Evolutionary conservation across 2,329 filamentous ascomycete species (phyloP).

Genomic region (Pseudohalonectria lignicola): DNA sequence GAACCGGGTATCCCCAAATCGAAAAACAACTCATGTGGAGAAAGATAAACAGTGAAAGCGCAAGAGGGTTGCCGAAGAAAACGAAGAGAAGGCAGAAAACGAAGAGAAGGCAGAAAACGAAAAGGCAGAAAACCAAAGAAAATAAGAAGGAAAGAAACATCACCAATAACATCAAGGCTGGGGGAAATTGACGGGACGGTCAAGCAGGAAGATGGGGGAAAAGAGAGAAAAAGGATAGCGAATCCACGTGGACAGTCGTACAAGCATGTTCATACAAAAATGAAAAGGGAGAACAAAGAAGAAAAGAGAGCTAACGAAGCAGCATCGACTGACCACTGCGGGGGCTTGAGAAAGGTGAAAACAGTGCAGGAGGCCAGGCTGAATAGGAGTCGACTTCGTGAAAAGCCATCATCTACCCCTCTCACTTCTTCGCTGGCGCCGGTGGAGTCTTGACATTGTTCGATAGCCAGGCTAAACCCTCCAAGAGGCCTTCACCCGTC

Average conservation of each 20-base stretch:
- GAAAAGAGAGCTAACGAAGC: no score
- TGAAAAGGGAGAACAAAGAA: no score
- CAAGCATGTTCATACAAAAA: constrained; percentile 3
- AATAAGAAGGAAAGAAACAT: constrained; percentile 7
- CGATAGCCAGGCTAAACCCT: constrained; percentile 73
- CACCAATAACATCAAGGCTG: constrained; percentile 2
- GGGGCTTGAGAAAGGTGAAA: no score
- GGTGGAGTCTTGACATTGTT: constrained; percentile 67
- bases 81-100: no score
- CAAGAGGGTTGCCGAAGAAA: no score
- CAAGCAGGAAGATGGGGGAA: background rate
- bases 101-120: constrained; percentile 4
- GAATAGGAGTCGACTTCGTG: no score
- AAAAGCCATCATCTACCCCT: no score
- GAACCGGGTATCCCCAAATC: no score
- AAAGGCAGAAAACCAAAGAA: constrained; percentile 5
- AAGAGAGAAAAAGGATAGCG: constrained; percentile 1
- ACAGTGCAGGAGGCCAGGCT: no score
- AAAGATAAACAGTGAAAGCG: no score
- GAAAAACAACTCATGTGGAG: no score
- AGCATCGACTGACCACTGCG: no score
- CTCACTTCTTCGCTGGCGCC: constrained; percentile 43
- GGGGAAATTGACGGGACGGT: background rate
- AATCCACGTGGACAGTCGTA: background rate
- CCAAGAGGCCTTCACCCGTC: constrained; percentile 68